Evolutionary conservation across 192 early-diverging fungal genomes (phyloP).

Genomic region (Pilaira anomala): DNA sequence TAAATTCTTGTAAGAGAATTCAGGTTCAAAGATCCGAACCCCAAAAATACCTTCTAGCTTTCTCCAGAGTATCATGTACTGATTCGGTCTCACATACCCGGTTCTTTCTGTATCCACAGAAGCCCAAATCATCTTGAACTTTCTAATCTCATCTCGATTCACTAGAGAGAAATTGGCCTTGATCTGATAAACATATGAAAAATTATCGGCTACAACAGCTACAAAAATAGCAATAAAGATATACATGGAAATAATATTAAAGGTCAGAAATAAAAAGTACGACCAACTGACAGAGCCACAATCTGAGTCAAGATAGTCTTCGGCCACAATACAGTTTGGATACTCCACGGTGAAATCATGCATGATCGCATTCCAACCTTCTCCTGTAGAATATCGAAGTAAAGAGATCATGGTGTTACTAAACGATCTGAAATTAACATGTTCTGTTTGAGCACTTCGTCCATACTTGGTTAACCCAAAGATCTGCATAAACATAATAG

Average conservation of each 20-base stretch:
- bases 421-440: conserved; percentile 54
- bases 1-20: conserved; percentile 41
- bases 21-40: conserved; percentile 47
- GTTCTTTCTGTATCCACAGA: conserved; percentile 43
- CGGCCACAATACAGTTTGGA: conserved; percentile 48
- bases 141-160: conserved; percentile 57
- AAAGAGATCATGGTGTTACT: conserved; percentile 45
- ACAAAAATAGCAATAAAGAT: conserved; percentile 63
- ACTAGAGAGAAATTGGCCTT: conserved; percentile 54
- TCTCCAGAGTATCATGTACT: conserved; percentile 51
- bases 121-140: conserved; percentile 55
- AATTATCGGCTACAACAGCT: conserved; percentile 60
- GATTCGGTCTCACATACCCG: conserved; percentile 47
- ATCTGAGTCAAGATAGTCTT: conserved; percentile 49
- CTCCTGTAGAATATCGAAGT: conserved; percentile 55
- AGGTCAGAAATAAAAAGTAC: conserved; percentile 53
- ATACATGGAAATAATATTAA: conserved; percentile 68
- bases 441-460: conserved; percentile 33
- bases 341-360: conserved; percentile 54
- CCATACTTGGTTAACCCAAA: conserved; percentile 60
- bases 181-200: conserved; percentile 61
- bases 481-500: conserved; percentile 61
- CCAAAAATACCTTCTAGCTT: conserved; percentile 51
- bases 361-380: conserved; percentile 63
- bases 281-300: conserved; percentile 55